Percentiles rank a stretch among this genome's conserved stretches.
These are phyloP conservation scores for Cryptococcus deneoformans DNA, from an alignment of 1,284 basidiomycete species.

Conservation along the genomic window DNA sequence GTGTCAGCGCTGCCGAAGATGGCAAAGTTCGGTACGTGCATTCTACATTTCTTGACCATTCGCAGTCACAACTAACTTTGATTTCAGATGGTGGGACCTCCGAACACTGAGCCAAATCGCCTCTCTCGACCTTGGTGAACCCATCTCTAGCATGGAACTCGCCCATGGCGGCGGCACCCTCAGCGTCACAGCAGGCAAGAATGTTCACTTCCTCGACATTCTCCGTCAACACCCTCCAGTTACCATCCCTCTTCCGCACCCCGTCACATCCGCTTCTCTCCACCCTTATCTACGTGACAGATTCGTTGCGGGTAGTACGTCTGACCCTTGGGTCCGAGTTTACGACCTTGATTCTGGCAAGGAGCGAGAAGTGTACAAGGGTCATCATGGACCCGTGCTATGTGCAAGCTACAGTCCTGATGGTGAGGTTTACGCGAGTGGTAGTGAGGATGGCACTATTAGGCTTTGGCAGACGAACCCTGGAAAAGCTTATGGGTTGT, in stretches of 20 bases:
- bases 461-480: slow-evolving; percentile 95
- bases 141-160: slow-evolving; percentile 92
- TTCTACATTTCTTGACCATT: slow-evolving; percentile 54
- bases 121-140: slow-evolving; percentile 67
- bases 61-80: slow-evolving; percentile 35
- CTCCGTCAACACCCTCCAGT: slow-evolving; percentile 55
- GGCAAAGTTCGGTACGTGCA: slow-evolving; percentile 63
- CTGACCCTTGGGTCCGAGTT: slow-evolving; percentile 95
- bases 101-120: slow-evolving; percentile 70
- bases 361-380: slow-evolving; percentile 89
- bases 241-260: slow-evolving; percentile 62
- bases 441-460: slow-evolving; percentile 83
- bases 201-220: slow-evolving; percentile 71
- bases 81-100: slow-evolving; percentile 85
- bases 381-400: slow-evolving; percentile 96
- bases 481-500: slow-evolving; percentile 87
- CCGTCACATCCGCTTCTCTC: slow-evolving; percentile 84
- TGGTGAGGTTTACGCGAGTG: slow-evolving; percentile 97
- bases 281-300: slow-evolving; percentile 85
- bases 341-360: slow-evolving; percentile 81
- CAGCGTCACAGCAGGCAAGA: slow-evolving; percentile 86
- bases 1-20: slow-evolving; percentile 89
- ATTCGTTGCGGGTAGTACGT: slow-evolving; percentile 86
- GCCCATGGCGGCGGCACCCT: slow-evolving; percentile 79
- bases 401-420: slow-evolving; percentile 93